Evolutionary conservation across 192 early-diverging fungal genomes (phyloP), one percentile per base, ranked within the genome.

Genomic region (Entophlyctis helioformis): DNA sequence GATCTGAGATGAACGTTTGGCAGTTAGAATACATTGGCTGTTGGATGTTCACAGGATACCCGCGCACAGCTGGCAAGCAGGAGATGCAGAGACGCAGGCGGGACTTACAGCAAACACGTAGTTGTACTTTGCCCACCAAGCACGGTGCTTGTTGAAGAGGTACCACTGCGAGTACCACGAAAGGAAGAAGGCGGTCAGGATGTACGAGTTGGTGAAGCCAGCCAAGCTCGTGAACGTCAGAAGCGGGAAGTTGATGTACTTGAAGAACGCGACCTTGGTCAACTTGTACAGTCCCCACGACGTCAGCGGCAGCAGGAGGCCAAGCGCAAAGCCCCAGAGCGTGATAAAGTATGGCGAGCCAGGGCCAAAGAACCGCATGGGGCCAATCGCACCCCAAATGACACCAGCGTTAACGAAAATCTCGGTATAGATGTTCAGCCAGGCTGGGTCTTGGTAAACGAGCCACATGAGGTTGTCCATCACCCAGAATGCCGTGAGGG

Each of bases 321-420:
- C 63, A 22, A 62, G 38, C 1, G 39, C 15, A 44, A 56, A 54
- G 15, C 57, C 57, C 3, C 11, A 42, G 13, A 51, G 40, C 46
- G 44, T 37, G 8, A 36, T 15, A 22, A 35, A 43, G 44, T 62
- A 62, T 15, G 52, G 37, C 11, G 60, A 55, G 13, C 29, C 42
- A 1, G 50, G 37, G 16, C 66, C 66, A 41, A 83, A 80, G 57
- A 82, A 69, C 23, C 67, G 55, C 11, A 34, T 39, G 21, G 81
- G 76, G 36, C 75, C 77, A 45, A 85, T 80, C 6, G 64, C 66
- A 18, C 83, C n/a, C n/a, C n/a, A n/a, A n/a, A n/a, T n/a, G n/a
- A n/a, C n/a, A n/a, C n/a, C n/a, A n/a, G n/a, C n/a, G n/a, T n/a
- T n/a, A n/a, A n/a, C n/a, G n/a, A n/a, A n/a, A n/a, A n/a, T n/a